A percentile compares a stretch with the other conserved stretches of the same genome.
phyloP scores from a whole-genome alignment of 345 rosid genomes.

The Eucalyptus lansdowneana region DNA sequence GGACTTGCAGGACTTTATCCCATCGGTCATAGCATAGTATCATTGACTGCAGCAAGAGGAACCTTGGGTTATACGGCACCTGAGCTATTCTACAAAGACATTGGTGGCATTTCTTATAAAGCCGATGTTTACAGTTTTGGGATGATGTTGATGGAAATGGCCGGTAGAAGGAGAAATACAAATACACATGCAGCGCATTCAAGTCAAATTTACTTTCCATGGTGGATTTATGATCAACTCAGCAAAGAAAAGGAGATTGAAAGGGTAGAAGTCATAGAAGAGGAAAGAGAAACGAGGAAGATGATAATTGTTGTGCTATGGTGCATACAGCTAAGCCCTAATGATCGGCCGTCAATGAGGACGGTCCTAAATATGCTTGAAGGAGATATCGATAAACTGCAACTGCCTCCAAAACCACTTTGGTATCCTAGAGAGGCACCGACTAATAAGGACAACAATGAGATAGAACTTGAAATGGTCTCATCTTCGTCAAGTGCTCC shows the following conservation, averaged over 20 bases:
- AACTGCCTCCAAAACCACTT: background rate
- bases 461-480: background rate
- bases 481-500: background rate
- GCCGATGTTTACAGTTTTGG: background rate
- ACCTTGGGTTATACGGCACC: background rate
- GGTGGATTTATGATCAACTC: background rate
- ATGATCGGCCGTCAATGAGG: background rate
- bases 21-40: background rate
- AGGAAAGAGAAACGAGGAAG: background rate
- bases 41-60: background rate
- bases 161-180: background rate
- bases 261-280: background rate
- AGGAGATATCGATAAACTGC: background rate
- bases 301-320: background rate
- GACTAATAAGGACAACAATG: fast-evolving
- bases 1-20: background rate
- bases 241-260: background rate
- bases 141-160: background rate
- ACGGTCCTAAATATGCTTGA: background rate
- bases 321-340: background rate
- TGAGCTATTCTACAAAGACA: background rate
- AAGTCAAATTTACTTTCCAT: background rate
- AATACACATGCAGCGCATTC: background rate
- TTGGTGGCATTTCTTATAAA: background rate
- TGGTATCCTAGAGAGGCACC: background rate